Evolutionary conservation across 805 yeast genomes (phyloP), one percentile per base, ranked within the genome.

Genomic region (Saturnispora besseyi): DNA sequence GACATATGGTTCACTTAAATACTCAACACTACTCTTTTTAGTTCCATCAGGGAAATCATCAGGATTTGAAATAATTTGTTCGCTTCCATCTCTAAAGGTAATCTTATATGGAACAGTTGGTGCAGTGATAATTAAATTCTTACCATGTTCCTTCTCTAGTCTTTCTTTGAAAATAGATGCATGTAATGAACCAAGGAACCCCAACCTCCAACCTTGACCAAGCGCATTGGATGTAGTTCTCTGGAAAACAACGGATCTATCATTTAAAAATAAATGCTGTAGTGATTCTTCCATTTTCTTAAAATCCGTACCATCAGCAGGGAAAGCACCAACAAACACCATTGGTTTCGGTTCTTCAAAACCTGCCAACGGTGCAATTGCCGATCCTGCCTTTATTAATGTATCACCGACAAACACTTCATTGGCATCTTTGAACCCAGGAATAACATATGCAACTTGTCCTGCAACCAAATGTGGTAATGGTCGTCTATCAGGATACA

Each of bases 311-410:
- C 96, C 96, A 60, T 91, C 96, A 0, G 96, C 93, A 0, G 99
- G 98, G 59, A 88, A 91, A 0, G 98, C 99, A 12, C 98, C 98
- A 45, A 91, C 95, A 64, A 91, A 93, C 8, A 91, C 98, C 98
- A 93, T 93, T 1, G 98, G 96, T 65, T 93, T 90, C 1, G 95
- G 90, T 59, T 88, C 96, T 66, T 90, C 97, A 64, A 91, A 93
- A 1, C 98, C 98, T 1, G 95, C 96, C 26, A 91, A 72, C 1
- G 96, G 83, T 54, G 82, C 87, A 2, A 85, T 81, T 32, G 73
- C 74, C 4, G 62, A 56, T 4, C 84, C 84, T 11, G 71, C 69
- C 50, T 77, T 79, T 75, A 79, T 78, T 55, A 88, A 76, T 0
- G 99, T 91, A 62, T 91, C 99, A 32, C 99, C 99, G 51, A 89